Base-by-base conservation (phyloP, 1,284 basidiomycete genomes). In the Ceraceosorus guamensis region DNA sequence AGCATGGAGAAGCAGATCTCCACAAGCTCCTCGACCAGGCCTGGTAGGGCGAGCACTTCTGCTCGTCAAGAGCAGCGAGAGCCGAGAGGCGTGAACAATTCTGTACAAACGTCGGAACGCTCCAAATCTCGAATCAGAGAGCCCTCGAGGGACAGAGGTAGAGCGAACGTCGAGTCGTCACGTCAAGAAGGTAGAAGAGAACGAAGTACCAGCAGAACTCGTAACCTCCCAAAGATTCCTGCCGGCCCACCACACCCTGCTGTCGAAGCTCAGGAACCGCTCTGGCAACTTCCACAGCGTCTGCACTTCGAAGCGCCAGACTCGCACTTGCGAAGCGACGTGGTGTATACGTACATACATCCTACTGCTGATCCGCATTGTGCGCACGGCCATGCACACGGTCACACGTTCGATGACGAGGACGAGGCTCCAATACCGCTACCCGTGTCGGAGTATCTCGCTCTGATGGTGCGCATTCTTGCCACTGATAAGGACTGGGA, bases 401-500 rank as follows among this genome's bases (percentile, higher is more conserved):
- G 39, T 13, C 30, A 8, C 4, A 16, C 31, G n/a, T 8, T 32
- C 13, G 44, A 52, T 47, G 62, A 69, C 49, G 60, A 59, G 46
- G 66, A 53, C 24, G 52, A 48, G n/a, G 46, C 33, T n/a, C 62
- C 69, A 10, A 56, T 65, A 5, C 65, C 68, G 7, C 80, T 98
- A 1, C 88, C 87, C 0, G 81, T 91, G 2, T 91, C 91, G 2
- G 79, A 82, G 46, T 93, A 95, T 68, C 80, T 97, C 10, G 77
- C 77, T 4, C 81, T 82, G 14, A 71, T 95, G 45, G 80, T 86
- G 57, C 80, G 80, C 2, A 82, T 97, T 54, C 78, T 98, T 47
- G 82, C 86, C 57, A 80, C 79, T 41, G 90, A 91, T 71, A 83
- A 80, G 48, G 89, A 88, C 62, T 98, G 95, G 93, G 95, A 98